A percentile compares a stretch with the other conserved stretches of the same genome.
Conservation (phyloP, 2,329 filamentous ascomycete species). For the Chaetomiaceae sp. region DNA sequence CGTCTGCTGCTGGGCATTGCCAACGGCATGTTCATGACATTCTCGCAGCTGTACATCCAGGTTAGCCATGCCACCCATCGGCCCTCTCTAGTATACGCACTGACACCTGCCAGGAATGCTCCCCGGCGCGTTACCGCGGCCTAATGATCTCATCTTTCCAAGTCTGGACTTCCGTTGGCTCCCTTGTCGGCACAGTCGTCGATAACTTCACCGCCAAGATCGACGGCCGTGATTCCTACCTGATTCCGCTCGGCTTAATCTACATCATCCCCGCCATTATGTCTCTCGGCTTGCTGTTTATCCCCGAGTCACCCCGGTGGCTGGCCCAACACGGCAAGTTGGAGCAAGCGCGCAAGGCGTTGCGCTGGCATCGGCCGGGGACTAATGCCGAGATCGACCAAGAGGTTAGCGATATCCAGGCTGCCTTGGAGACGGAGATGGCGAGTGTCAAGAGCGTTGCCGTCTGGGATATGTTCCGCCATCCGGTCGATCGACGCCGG, state of each 20-base stretch:
- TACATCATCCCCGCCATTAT: slow-evolving; percentile 36
- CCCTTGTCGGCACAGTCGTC: slow-evolving; percentile 43
- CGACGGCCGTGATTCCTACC: slow-evolving; percentile 33
- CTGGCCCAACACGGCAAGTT: slow-evolving; percentile 35
- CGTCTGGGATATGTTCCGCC: slow-evolving; percentile 45
- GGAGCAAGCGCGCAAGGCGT: slow-evolving; percentile 31
- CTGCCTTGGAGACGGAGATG: slow-evolving; percentile 33
- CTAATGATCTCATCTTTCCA: slow-evolving; percentile 36
- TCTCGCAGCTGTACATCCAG: slow-evolving; percentile 34
- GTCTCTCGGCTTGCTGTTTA: slow-evolving; percentile 34
- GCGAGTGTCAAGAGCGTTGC: slow-evolving; percentile 30
- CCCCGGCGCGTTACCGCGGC: slow-evolving; percentile 28
- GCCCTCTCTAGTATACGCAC: too few species aligned
- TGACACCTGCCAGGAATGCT: slow-evolving; percentile 18
- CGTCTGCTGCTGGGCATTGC: slow-evolving; percentile 51
- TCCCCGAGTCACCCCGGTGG: slow-evolving; percentile 40
- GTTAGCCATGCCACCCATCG: too few species aligned
- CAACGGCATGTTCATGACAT: slow-evolving; percentile 55
- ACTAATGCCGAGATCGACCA: slow-evolving; percentile 29
- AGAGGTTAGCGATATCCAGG: slow-evolving; percentile 36
- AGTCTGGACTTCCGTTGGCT: slow-evolving; percentile 29
- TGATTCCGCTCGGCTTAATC: slow-evolving; percentile 38
- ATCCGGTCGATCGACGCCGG: slow-evolving; percentile 48
- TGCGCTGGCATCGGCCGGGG: slow-evolving; percentile 34
- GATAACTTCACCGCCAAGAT: slow-evolving; percentile 44